Evolutionary conservation across 2,329 filamentous ascomycete genomes (phyloP), one percentile per base, ranked within the genome.

Genomic region (Raffaelea ambrosiae): DNA sequence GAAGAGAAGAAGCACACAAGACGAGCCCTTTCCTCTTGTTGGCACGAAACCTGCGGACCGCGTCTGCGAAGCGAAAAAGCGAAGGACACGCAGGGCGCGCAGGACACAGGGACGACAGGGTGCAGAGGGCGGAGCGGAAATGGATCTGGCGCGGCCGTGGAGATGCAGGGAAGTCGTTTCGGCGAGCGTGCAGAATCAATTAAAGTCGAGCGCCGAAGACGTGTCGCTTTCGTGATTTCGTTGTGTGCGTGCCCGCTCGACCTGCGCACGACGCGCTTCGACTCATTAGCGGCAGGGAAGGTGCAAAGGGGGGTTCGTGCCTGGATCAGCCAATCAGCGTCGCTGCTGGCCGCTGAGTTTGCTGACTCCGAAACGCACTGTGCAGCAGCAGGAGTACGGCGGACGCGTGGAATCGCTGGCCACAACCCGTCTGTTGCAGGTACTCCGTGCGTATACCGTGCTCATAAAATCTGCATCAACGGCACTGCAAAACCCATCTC

Each of bases 221-320:
- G 55, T 57, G 55, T 57, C 54, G 51, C 29, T 55, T 58, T 57
- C 56, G 54, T 57, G 55, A 58, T 54, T 53, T 54, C 47, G 50
- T 50, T 48, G 31, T 48, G 44, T 48, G 41, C 42, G 39, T 48
- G 45, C 38, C 45, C 14, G 7, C 16, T 43, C 31, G 20, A 46
- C 43, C 26, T 20, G 47, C 43, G 40, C 47, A 48, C 48, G 53
- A 54, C 53, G 53, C 53, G 53, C 53, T 44, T 51, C 26, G 14
- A n/a, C 13, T 20, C 19, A 36, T 38, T 43, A 52, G 48, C 21
- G 46, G 48, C 19, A 22, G 20, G 41, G 39, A 44, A 33, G 31
- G 41, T 14, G 21, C 22, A 43, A 45, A 43, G 35, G 29, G 48
- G 13, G 5, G 20, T 29, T 20, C 19, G 18, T 13, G 19, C 26